Base-by-base conservation (phyloP, 495 filamentous ascomycete genomes). In the Penicillium bovifimosum region DNA sequence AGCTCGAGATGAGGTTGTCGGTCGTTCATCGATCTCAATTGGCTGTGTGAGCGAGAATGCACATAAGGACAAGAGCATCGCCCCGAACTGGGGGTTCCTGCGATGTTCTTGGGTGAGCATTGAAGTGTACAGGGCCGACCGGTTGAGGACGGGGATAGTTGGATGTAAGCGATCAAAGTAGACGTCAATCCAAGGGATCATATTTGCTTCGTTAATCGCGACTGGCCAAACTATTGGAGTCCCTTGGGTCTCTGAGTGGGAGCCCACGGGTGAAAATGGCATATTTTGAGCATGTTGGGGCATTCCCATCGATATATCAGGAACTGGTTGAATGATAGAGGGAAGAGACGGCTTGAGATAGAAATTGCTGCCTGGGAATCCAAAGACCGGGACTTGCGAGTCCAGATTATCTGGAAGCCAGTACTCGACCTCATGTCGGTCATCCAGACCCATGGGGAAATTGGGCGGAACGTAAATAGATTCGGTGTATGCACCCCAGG, bases 1-100 rank as follows among this genome's bases (percentile, higher is more conserved):
- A 16, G 74, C 75, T 66, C 77, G 68, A 1, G 70, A 73, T 0
- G 65, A 70, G 2, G 70, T 66, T 0, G 71, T 72, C 0, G 71
- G 65, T 2, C 67, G 68, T 47, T 74, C 71, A 24, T 68, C 66
- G 2, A 81, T 71, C 24, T 75, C 69, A 50, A 91, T 90, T 0
- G 90, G 89, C 58, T 95, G 90, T 9, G 91, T 89, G 67, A 90
- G 79, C 62, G 91, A 87, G 67, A 88, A 93, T 11, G 87, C 88
- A 59, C 86, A 92, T 7, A 95, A 67, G 10, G 90, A 84, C 20
- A 84, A 76, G 11, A 95, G 35, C 71, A 74, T 74, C 60, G 51
- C 88, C 71, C 66, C 88, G 83, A 76, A 74, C 47, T 74, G 93
- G 81, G 31, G 80, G 76, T 70, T 92, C 82, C 57, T 82, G 64